Conservation (phyloP, 768 basidiomycete genomes). For the Leccinum subtestaceum region DNA sequence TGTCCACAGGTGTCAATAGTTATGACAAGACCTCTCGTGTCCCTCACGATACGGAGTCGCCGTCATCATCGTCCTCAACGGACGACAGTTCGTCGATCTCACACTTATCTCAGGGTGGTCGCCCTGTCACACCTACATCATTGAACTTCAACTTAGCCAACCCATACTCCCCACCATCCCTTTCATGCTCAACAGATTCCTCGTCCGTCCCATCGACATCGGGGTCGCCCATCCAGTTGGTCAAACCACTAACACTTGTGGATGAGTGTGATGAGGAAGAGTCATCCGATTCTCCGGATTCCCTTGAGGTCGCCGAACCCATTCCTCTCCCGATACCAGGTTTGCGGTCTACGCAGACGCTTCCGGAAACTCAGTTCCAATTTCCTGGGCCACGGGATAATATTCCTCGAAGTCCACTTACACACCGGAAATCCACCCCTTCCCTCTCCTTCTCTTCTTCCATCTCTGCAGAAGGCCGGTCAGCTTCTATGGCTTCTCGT, state of each 20-base stretch:
- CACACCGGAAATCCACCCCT: conserved; percentile 37
- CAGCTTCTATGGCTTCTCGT: conserved; percentile 35
- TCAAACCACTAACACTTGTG: conserved; percentile 39
- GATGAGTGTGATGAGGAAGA: conserved; percentile 30
- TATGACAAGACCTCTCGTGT: conserved; percentile 1
- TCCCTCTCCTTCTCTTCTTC: conserved; percentile 33
- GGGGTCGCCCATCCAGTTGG: conserved; percentile 29
- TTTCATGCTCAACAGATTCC: conserved; percentile 62
- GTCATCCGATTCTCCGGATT: conserved; percentile 24
- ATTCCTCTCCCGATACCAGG: conserved; percentile 24
- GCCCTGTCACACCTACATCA: conserved; percentile 36
- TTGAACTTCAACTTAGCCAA: conserved; percentile 28
- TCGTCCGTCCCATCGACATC: conserved; percentile 56
- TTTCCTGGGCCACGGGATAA: conserved; percentile 44
- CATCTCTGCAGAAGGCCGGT: conserved; percentile 32
- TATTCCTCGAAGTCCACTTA: conserved; percentile 29
- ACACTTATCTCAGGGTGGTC: conserved; percentile 27
- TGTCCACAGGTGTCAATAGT: background rate
- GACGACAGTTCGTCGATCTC: conserved; percentile 36
- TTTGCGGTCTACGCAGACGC: conserved; percentile 19
- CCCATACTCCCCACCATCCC: conserved; percentile 41
- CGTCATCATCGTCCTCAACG: conserved; percentile 26
- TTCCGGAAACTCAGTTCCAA: conserved; percentile 34
- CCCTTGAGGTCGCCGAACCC: conserved; percentile 32
- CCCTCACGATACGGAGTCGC: conserved; percentile 19